These are phyloP conservation scores for Theileria sp. DNA, from an alignment of 169 alveolate species.

Conservation along the genomic window DNA sequence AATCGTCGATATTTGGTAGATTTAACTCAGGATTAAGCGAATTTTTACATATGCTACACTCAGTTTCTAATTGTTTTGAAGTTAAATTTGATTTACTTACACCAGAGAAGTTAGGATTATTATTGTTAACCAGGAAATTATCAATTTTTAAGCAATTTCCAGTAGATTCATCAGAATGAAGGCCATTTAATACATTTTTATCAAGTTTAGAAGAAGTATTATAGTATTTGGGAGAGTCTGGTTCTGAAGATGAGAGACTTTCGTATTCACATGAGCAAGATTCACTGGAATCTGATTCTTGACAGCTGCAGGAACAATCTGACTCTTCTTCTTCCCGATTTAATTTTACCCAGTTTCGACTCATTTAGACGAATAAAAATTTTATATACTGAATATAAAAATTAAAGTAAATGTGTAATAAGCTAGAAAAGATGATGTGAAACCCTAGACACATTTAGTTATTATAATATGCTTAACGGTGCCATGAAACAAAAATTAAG, in stretches of 20 bases:
- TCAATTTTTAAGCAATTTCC: background rate
- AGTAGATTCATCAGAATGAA: background rate
- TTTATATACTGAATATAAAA: background rate
- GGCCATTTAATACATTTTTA: background rate
- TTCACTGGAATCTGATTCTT: conserved; percentile 36
- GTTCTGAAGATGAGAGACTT: conserved; percentile 4
- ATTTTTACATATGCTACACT: background rate
- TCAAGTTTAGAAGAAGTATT: background rate
- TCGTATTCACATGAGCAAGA: conserved; percentile 35
- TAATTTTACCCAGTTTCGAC: background rate
- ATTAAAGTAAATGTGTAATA: background rate
- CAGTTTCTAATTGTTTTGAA: background rate
- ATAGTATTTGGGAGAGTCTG: background rate
- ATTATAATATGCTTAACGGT: conserved; percentile 2
- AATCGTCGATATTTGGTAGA: background rate
- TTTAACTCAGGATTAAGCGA: background rate
- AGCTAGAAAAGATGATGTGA: background rate
- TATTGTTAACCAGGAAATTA: background rate
- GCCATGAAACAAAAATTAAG: background rate
- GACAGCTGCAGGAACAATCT: conserved; percentile 13
- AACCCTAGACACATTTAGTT: background rate
- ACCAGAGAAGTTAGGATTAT: background rate
- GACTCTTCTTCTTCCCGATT: background rate
- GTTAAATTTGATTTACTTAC: background rate
- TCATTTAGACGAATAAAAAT: background rate